phyloP scores from a whole-genome alignment of 345 rosid genomes.

The Barbarea vulgaris region DNA sequence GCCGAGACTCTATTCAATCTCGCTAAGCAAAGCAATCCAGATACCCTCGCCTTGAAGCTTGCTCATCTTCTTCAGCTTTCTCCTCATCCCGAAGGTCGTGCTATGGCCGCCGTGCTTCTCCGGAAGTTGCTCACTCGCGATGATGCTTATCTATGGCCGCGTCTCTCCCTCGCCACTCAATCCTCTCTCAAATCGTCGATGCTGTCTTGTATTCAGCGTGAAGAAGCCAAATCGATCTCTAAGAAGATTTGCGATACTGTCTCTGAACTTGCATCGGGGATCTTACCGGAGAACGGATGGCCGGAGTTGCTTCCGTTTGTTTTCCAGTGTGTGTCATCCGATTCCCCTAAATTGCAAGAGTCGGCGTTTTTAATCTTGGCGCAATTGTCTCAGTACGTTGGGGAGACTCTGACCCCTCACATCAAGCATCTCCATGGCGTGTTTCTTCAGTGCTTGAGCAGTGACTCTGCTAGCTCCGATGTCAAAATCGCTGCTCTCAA shows the following conservation, averaged over 20 bases:
- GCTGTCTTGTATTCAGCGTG: slow-evolving; percentile 73
- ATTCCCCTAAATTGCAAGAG: slow-evolving; percentile 81
- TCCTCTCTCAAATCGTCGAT: slow-evolving; percentile 80
- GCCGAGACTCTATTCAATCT: slow-evolving; percentile 90
- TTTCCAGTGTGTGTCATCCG: slow-evolving; percentile 90
- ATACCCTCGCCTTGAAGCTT: slow-evolving; percentile 80
- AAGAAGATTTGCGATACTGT: slow-evolving; percentile 95
- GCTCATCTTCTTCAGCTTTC: slow-evolving; percentile 81
- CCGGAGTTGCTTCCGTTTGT: slow-evolving; percentile 95
- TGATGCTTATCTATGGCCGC: slow-evolving; percentile 88
- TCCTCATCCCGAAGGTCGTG: slow-evolving; percentile 76
- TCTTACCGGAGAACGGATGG: slow-evolving; percentile 87
- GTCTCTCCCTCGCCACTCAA: slow-evolving; percentile 69
- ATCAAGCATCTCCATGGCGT: slow-evolving; percentile 85
- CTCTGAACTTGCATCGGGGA: slow-evolving; percentile 90
- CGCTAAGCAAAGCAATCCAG: slow-evolving; percentile 86
- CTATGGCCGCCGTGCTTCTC: slow-evolving; percentile 95
- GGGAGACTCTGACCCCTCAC: slow-evolving; percentile 76
- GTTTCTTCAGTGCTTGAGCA: slow-evolving; percentile 71
- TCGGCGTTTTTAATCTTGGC: slow-evolving; percentile 90
- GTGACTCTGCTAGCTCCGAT: slow-evolving; percentile 57
- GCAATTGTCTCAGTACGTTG: slow-evolving; percentile 88
- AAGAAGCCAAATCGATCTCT: slow-evolving; percentile 69
- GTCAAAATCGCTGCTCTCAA: slow-evolving; percentile 94
- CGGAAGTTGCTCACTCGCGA: slow-evolving; percentile 92